Evolutionary conservation across 768 basidiomycete genomes (phyloP), one percentile per base, ranked within the genome.

Genomic region (Russula sp.): DNA sequence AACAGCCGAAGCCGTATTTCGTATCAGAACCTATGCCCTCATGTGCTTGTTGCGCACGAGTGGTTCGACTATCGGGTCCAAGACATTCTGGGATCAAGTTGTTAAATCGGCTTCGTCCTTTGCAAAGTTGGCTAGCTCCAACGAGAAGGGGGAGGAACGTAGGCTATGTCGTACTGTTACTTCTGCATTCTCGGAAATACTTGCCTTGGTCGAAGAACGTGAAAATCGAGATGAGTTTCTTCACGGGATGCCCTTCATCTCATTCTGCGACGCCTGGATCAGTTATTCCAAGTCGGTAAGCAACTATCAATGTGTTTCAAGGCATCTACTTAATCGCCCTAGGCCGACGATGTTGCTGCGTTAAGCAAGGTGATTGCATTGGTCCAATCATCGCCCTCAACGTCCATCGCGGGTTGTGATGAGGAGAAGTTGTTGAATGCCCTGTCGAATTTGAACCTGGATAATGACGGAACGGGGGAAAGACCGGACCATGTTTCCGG

Each of bases 211-310:
- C 0, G 77, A 81, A 68, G 66, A 71, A 20, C 71, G 78, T 65
- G 58, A 62, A 34, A 80, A 78, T 67, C 66, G 57, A n/a, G 71
- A 62, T 2, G 66, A 38, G 0, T 86, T 87, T 66, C 67, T 83
- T 61, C 73, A 73, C 18, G 84, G 84, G 3, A 79, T 75, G 53
- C 77, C 79, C 0, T 92, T 88, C 69, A 65, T 83, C 16, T 76
- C 77, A 9, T 83, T 88, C 72, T 90, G 89, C 71, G 88, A 92
- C 67, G 84, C 83, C 59, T 90, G 90, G 85, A 80, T 84, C 68
- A 76, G 75, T 22, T 82, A 90, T 67, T 88, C 90, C 0, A 83
- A 82, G 69, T 79, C 79, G 76, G 90, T 88, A 54, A 62, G 79
- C 73, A 0, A 32, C 32, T 38, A 50, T 28, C 10, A 18, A 22